phyloP scores from a whole-genome alignment of 805 yeast genomes.

The Brettanomyces custersianus region DNA sequence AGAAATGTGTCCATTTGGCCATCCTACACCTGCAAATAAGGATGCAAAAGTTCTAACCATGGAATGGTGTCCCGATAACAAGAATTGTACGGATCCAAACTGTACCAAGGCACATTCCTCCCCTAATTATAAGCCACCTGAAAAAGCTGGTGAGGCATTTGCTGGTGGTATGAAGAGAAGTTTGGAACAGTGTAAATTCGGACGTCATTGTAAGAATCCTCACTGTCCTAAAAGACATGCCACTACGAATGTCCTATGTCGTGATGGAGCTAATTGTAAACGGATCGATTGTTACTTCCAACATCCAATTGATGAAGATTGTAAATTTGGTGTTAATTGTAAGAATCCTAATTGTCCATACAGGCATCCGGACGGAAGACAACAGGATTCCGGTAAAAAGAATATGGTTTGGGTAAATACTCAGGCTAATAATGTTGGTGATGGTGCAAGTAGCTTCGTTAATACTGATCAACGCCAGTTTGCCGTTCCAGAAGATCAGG shows the following conservation, averaged over 20 bases:
- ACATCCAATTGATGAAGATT: slow-evolving; percentile 72
- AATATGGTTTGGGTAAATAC: slow-evolving; percentile 25
- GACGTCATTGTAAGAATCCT: slow-evolving; percentile 64
- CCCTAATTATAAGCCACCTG: slow-evolving; percentile 34
- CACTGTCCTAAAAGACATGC: slow-evolving; percentile 85
- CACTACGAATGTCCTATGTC: slow-evolving; percentile 59
- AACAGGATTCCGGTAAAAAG: slow-evolving; percentile 21
- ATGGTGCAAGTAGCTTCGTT: slow-evolving; percentile 12
- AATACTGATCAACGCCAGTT: slow-evolving; percentile 55
- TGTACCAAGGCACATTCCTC: slow-evolving; percentile 84
- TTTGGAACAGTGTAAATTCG: slow-evolving; percentile 79
- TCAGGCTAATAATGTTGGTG: slow-evolving; percentile 6
- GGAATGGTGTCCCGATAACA: slow-evolving; percentile 72
- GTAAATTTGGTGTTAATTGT: slow-evolving; percentile 75
- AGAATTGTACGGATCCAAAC: slow-evolving; percentile 47
- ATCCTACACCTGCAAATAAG: slow-evolving; percentile 80
- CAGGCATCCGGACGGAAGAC: slow-evolving; percentile 77
- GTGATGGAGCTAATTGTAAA: slow-evolving; percentile 71
- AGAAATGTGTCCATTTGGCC: slow-evolving; percentile 79
- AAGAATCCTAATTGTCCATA: slow-evolving; percentile 62
- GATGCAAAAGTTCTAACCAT: slow-evolving; percentile 58
- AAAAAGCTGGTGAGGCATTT: slow-evolving; percentile 13
- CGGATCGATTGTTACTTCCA: slow-evolving; percentile 76
- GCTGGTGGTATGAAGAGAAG: slow-evolving; percentile 32
- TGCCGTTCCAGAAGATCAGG: slow-evolving; percentile 70